Base-by-base conservation (phyloP, 2,329 filamentous ascomycete genomes). In the Grosmannia serpens region DNA sequence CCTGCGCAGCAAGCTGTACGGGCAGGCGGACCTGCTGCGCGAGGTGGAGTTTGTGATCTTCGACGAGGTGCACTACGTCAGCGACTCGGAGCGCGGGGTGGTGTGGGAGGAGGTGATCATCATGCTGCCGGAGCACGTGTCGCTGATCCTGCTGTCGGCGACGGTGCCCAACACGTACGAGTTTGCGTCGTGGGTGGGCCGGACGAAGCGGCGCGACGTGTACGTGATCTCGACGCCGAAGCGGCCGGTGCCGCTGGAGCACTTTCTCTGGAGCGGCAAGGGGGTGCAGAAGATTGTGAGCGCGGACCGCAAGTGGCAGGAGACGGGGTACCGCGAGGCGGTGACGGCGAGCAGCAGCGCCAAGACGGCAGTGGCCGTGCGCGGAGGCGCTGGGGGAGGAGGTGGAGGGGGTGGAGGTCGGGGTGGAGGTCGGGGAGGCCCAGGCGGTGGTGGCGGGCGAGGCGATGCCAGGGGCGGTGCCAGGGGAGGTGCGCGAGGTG, bases 101-200 rank as follows among this genome's bases (percentile, higher is more conserved):
- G 94, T 99, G 0, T 99, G 94, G 94, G 94, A 99, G 72, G 94
- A 99, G 72, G 94, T 99, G 66, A 99, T 99, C 68, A 99, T 99
- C 67, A 97, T 99, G 94, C 79, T 99, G 58, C 94, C 94, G 0
- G 91, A 96, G 69, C 94, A 99, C 73, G 90, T 99, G 46, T 95
- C 94, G 2, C 80, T 99, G 26, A 99, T 99, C 64, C 77, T 97
- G 2, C 80, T 99, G 3, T 99, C 94, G 5, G 94, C 94, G 0
- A 99, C 94, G 1, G 94, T 99, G 0, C 94, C 94, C 1, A 99
- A 99, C 69, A 97, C 94, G 0, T 84, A 96, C 62, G 94, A 99
- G 69, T 99, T 99, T 67, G 94, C 94, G 1, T 97, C 91, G 0
- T 99, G 94, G 94, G 92, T 99, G 27, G 94, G 94, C 13, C 83